These are phyloP conservation scores for Solanum appendiculatum DNA, from an alignment of 257 asterid species.

Conservation along the genomic window DNA sequence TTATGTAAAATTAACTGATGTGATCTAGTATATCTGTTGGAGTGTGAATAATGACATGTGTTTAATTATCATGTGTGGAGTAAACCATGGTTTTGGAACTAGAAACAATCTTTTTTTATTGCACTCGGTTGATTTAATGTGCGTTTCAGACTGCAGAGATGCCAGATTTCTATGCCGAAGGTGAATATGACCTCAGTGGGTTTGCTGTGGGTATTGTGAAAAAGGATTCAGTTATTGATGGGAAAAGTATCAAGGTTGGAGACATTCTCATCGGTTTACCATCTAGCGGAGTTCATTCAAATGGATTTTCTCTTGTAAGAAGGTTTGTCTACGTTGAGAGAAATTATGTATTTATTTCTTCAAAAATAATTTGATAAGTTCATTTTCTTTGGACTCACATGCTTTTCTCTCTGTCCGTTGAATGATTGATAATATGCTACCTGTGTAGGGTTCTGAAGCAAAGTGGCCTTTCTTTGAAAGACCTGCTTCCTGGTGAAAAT, in stretches of 20 bases:
- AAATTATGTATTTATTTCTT: not conserved
- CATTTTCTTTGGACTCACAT: not conserved
- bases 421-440: not conserved
- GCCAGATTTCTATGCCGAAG: slow-evolving; percentile 90
- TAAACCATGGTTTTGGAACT: not conserved
- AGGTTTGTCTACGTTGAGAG: slow-evolving; percentile 30
- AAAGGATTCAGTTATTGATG: slow-evolving; percentile 72
- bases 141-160: slow-evolving; percentile 89
- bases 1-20: not conserved
- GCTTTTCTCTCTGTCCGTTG: not conserved
- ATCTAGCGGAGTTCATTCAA: slow-evolving; percentile 96
- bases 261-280: slow-evolving; percentile 87
- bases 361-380: not conserved
- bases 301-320: slow-evolving; percentile 87
- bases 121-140: slow-evolving; percentile 3
- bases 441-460: slow-evolving; percentile 57
- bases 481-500: slow-evolving; percentile 64
- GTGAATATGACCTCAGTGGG: slow-evolving; percentile 94
- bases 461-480: slow-evolving; percentile 63
- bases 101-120: not conserved
- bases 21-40: not conserved
- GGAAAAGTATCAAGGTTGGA: slow-evolving; percentile 60
- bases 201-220: slow-evolving; percentile 84
- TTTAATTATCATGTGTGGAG: not conserved
- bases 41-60: not conserved